phyloP scores from a whole-genome alignment of 2,329 filamentous ascomycete species.

The Pestalotiopsis sp. region DNA sequence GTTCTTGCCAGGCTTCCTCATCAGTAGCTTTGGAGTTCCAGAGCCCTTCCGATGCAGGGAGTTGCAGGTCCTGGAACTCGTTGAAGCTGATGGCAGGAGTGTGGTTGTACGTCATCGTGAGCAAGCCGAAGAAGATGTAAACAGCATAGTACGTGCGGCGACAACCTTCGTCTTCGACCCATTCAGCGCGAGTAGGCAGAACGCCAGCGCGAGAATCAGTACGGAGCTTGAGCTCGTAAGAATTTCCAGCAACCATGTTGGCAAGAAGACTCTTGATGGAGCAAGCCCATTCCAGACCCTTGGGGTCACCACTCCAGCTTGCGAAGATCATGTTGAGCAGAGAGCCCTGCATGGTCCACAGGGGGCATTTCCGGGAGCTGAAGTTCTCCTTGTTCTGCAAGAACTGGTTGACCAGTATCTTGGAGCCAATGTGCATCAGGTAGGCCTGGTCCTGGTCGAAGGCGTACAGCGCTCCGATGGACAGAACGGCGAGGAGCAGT shows the following conservation, averaged over 20 bases:
- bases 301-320: slow-evolving; percentile 97
- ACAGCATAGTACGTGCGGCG: slow-evolving; percentile 96
- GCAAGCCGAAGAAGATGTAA: slow-evolving; percentile 96
- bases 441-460: slow-evolving; percentile 98
- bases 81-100: slow-evolving; percentile 98
- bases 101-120: slow-evolving; percentile 96
- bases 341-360: slow-evolving; percentile 98
- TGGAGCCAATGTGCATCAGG: slow-evolving; percentile 95
- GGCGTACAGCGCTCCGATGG: slow-evolving; percentile 93
- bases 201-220: slow-evolving; percentile 80
- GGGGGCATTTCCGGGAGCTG: slow-evolving; percentile 92
- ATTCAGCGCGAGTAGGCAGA: slow-evolving; percentile 79
- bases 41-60: slow-evolving; percentile 89
- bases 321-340: slow-evolving; percentile 98
- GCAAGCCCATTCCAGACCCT: slow-evolving; percentile 97
- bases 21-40: slow-evolving; percentile 86
- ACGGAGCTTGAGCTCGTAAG: slow-evolving; percentile 92
- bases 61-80: slow-evolving; percentile 89
- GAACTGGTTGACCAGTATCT: slow-evolving; percentile 95
- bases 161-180: slow-evolving; percentile 96
- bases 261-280: slow-evolving; percentile 97
- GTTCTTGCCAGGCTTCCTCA: slow-evolving; percentile 82
- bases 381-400: slow-evolving; percentile 98
- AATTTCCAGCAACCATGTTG: slow-evolving; percentile 97
- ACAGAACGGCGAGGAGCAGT: slow-evolving; percentile 84